Evolutionary conservation across 306 rosid genomes (phyloP), one percentile per base, ranked within the genome.

Genomic region (Purshia tridentata): DNA sequence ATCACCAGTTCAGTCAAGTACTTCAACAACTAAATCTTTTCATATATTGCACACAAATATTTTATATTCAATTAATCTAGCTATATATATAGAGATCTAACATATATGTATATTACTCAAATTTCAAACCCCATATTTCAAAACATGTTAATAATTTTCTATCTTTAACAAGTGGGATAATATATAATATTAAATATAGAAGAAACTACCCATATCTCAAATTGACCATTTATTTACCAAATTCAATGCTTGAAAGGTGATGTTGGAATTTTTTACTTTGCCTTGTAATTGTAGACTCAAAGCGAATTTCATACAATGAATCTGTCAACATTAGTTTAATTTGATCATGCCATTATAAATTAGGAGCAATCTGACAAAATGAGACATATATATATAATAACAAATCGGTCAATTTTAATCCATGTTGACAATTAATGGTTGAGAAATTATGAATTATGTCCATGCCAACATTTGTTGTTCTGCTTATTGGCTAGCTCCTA

Each of bases 21-120:
- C 29, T 60, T 60, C 65, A 59, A 77, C 80, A 40, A 69, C 75
- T 59, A 59, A 77, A 77, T 77, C 76, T 51, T 60, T 29, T 29
- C 35, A 29, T 29, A 29, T 1, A 29, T 29, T 14, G 29, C 67
- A 20, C 19, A 47, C 39, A 29, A 29, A 40, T 45, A 40, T 46
- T 66, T 68, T 58, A 19, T 56, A 67, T 39, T 55, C 49, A 23
- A 44, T 42, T 11, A 55, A 45, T 46, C 58, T 54, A 50, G 60
- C 48, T 23, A 20, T 29, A 15, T 29, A 15, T 9, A 59, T 48
- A 54, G 22, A 15, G 1, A 52, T 20, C n/a, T 19, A 12, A 6
- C 18, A 20, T 6, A 47, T 18, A 45, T 65, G 4, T 63, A 40
- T 69, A 45, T 48, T 29, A 50, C 23, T 67, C 9, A 11, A 35